Evolutionary conservation across 1,284 basidiomycete genomes (phyloP).

Genomic region (Butyriboletus appendiculatus): DNA sequence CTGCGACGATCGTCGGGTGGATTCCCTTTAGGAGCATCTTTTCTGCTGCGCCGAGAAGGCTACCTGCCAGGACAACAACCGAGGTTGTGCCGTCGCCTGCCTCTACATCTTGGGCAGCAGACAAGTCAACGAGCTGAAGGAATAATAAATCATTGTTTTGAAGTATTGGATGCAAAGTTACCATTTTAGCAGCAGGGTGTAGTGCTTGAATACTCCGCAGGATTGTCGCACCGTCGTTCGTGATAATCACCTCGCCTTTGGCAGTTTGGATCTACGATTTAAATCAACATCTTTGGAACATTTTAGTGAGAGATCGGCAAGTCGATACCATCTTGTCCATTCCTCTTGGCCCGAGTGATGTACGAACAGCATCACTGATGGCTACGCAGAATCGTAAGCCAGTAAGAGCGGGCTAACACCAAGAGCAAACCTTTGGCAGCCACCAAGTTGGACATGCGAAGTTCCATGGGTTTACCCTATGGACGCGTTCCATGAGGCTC

Average conservation of each 20-base stretch:
- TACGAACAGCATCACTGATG: constrained; percentile 96
- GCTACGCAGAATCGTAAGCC: constrained; percentile 51
- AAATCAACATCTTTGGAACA: constrained; percentile 13
- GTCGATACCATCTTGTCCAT: constrained; percentile 97
- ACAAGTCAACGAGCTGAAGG: constrained; percentile 89
- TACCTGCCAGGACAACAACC: constrained; percentile 96
- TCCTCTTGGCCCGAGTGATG: constrained; percentile 94
- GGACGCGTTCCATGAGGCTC: constrained; percentile 32
- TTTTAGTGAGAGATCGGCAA: constrained; percentile 15
- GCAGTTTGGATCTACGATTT: constrained; percentile 88
- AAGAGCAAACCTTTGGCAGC: constrained; percentile 82
- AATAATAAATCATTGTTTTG: constrained; percentile 10
- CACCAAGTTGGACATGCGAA: constrained; percentile 93
- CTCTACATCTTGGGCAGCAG: constrained; percentile 97
- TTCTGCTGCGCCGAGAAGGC: constrained; percentile 92
- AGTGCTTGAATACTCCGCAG: constrained; percentile 96
- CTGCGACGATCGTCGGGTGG: constrained; percentile 97
- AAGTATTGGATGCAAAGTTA: constrained; percentile 31
- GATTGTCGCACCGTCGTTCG: constrained; percentile 99
- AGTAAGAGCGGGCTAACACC: background rate
- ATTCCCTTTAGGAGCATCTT: constrained; percentile 98
- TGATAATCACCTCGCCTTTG: constrained; percentile 96
- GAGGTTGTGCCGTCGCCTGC: constrained; percentile 99
- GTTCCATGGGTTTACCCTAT: constrained; percentile 91
- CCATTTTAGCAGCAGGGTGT: constrained; percentile 99